Evolutionary conservation across 2,329 filamentous ascomycete species (phyloP), one percentile per base, ranked within the genome.

Genomic region (Leptodontidium sp.): DNA sequence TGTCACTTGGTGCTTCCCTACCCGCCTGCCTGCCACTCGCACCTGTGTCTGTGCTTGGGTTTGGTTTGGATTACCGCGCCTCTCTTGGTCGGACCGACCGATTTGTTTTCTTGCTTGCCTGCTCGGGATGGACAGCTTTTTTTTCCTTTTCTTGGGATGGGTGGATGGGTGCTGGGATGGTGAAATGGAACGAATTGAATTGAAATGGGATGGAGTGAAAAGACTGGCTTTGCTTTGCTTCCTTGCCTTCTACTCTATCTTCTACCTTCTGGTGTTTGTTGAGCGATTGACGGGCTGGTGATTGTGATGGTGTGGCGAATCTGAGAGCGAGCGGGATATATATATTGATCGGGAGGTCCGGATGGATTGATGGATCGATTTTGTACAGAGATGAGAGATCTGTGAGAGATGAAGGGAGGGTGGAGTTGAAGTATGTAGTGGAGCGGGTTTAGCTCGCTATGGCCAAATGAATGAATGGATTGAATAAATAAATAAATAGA

Each of bases 221-320:
- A 53, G 38, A 59, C 12, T 59, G 38, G 35, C n/a, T n/a, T 50
- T 35, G 59, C 43, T 50, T 50, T 53, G 32, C 61, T 63, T 50
- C 21, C 35, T 40, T 59, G 4, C 15, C 14, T 21, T 21, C 21
- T 21, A 21, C 21, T 21, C 21, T 21, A 21, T 21, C 29, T 47
- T 43, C n/a, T 58, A 29, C n/a, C n/a, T n/a, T 43, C 35, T 59
- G 35, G 8, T 12, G 17, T 17, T 11, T 43, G 35, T 43, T 29
- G 17, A 50, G n/a, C 47, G 47, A 50, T 50, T 24, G n/a, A 5
- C 4, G 45, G n/a, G 8, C 4, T 21, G 45, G 45, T 17, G 45
- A 17, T n/a, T 29, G 55, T 14, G 32, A 14, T 38, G 8, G 12
- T 38, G 15, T 8, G 15, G 53, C 26, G 50, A 2, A 7, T 24